phyloP scores from a whole-genome alignment of 164 flowering plant species.

The Brasenia schreberi region DNA sequence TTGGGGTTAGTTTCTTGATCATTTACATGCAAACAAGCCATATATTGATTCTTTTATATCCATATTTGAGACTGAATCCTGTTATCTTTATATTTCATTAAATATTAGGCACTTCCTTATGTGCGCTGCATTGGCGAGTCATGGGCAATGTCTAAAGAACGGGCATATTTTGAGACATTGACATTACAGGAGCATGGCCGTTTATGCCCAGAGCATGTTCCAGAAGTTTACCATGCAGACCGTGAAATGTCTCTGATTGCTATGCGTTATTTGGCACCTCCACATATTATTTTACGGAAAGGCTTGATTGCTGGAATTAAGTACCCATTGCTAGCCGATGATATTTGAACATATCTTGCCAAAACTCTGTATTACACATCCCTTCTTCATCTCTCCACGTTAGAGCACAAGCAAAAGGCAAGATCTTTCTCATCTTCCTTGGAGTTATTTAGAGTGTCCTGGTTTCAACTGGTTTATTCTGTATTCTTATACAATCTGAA shows the following conservation, averaged over 20 bases:
- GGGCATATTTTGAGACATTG: slow-evolving; percentile 85
- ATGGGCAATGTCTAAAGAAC: slow-evolving; percentile 92
- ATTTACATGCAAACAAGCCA: background rate
- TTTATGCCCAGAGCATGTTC: slow-evolving; percentile 75
- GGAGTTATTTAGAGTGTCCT: too few relatives aligned
- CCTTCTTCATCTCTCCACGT: slow-evolving; percentile 64
- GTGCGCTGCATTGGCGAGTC: slow-evolving; percentile 93
- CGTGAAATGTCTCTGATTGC: slow-evolving; percentile 77
- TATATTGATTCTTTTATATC: background rate
- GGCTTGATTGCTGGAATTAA: slow-evolving; percentile 82
- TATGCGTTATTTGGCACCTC: slow-evolving; percentile 93
- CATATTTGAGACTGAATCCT: background rate
- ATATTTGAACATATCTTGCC: slow-evolving; percentile 78
- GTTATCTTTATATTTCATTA: background rate
- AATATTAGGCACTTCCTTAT: slow-evolving; percentile 76
- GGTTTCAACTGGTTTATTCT: too few relatives aligned
- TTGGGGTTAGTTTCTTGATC: background rate
- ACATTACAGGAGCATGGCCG: slow-evolving; percentile 56
- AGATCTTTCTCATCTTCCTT: background rate
- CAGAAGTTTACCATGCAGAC: slow-evolving; percentile 92
- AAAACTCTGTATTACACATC: slow-evolving; percentile 72
- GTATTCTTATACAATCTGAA: too few relatives aligned
- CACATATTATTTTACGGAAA: slow-evolving; percentile 85
- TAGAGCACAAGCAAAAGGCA: slow-evolving; percentile 77
- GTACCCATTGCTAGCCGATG: slow-evolving; percentile 82